A percentile compares a stretch with the other conserved stretches of the same genome.
Evolutionary conservation across 192 early-diverging fungal species (phyloP).

Genomic region (Coemansia furcata): DNA sequence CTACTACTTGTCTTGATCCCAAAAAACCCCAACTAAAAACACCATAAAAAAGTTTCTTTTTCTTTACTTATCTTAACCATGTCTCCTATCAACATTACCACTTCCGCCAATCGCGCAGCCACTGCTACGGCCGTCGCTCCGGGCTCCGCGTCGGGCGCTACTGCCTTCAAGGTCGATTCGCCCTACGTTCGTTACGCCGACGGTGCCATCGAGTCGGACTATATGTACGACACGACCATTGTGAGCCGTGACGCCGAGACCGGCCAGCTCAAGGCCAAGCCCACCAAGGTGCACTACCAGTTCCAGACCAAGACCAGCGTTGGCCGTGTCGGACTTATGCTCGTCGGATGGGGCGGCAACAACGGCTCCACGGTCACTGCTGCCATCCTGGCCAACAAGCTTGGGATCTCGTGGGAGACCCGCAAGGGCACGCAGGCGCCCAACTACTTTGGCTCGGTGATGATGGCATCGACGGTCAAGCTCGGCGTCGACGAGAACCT

Average conservation of each 20-base stretch:
- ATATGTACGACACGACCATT: conserved; percentile 86
- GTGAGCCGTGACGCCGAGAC: conserved; percentile 65
- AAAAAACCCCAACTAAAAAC: conserved; percentile 25
- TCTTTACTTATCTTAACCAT: conserved; percentile 23
- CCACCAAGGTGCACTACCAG: conserved; percentile 83
- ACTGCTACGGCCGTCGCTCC: conserved; percentile 24
- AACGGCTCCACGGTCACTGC: conserved; percentile 98
- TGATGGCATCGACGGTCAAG: conserved; percentile 94
- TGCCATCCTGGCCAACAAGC: conserved; percentile 92
- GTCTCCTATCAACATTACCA: conserved; percentile 40
- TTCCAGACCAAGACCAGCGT: conserved; percentile 85
- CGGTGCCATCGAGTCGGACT: conserved; percentile 76
- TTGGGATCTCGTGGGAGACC: conserved; percentile 85
- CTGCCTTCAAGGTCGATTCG: conserved; percentile 82
- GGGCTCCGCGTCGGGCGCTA: conserved; percentile 34
- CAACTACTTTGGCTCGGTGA: conserved; percentile 98
- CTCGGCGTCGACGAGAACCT: conserved; percentile 82
- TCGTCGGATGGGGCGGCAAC: conserved; percentile 99
- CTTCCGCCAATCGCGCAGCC: conserved; percentile 22
- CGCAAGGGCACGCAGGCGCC: conserved; percentile 87
- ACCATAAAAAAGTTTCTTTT: conserved; percentile 17
- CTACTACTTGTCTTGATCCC: conserved; percentile 14
- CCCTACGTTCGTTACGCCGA: conserved; percentile 87
- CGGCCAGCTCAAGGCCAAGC: conserved; percentile 72
- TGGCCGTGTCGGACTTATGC: conserved; percentile 80